Percentiles rank a stretch among this genome's conserved stretches.
phyloP scores from a whole-genome alignment of 2,329 filamentous ascomycete genomes.

The Leptographium galeiforme region DNA sequence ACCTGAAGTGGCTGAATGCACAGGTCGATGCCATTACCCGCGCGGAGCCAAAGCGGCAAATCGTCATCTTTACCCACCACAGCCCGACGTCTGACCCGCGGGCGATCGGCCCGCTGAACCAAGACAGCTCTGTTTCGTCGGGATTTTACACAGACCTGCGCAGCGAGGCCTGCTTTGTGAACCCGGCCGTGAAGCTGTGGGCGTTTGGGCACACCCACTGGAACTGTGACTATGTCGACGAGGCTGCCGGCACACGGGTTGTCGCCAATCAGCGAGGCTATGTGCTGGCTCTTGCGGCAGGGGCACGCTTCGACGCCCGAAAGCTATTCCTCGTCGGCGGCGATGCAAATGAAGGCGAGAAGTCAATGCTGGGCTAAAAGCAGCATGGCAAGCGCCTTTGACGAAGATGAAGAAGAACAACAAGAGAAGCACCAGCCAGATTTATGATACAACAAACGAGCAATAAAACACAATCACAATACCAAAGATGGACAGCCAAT shows the following conservation, averaged over 20 bases:
- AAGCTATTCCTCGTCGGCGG: background rate
- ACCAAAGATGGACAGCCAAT: too few species aligned
- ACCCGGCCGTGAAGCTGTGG: conserved; percentile 25
- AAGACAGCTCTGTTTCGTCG: conserved; percentile 13
- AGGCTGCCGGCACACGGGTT: background rate
- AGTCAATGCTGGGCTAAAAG: too few species aligned
- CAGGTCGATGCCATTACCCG: conserved; percentile 17
- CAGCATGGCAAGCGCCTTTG: too few species aligned
- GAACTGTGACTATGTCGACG: conserved; percentile 23
- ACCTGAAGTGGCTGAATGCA: conserved; percentile 30
- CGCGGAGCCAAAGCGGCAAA: conserved; percentile 12
- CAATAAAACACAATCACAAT: too few species aligned
- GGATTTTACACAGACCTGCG: conserved; percentile 28
- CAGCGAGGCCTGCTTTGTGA: conserved; percentile 21
- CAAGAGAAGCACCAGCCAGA: too few species aligned
- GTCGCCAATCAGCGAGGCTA: background rate
- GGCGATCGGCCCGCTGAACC: conserved; percentile 20
- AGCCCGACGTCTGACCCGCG: conserved; percentile 22
- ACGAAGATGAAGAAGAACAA: too few species aligned
- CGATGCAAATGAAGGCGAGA: too few species aligned
- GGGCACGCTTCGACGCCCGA: background rate
- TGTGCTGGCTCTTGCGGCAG: background rate
- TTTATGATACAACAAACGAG: too few species aligned
- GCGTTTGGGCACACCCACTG: conserved; percentile 36
- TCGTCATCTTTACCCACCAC: conserved; percentile 29